Evolutionary conservation across 2,329 filamentous ascomycete genomes (phyloP), one percentile per base, ranked within the genome.

Genomic region (Colletotrichum euphorbiae): DNA sequence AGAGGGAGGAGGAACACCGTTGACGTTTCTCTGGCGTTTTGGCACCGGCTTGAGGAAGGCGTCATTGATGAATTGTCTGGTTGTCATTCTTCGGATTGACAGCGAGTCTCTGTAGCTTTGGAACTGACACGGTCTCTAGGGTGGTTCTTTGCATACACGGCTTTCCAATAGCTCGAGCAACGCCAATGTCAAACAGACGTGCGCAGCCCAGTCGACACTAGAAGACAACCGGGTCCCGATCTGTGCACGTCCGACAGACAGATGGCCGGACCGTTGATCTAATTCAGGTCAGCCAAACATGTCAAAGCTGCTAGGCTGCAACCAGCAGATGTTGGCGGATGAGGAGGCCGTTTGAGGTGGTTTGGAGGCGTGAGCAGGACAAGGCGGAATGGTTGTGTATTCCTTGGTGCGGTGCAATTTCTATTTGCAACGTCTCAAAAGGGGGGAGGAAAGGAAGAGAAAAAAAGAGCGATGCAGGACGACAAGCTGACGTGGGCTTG

Each of bases 231-330:
- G 60, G 54, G 43, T 42, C 48, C 24, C 55, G 61, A 55, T 66
- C 66, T 69, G 66, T 69, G 61, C 66, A 48, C 55, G 13, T n/a
- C 33, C 42, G 66, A 68, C 61, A 58, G 65, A 58, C 24, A 38
- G 45, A 64, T 40, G 54, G 65, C 45, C 64, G 51, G 52, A 40
- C 62, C 60, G 61, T 68, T 65, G 54, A 46, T 55, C 31, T 48
- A 46, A 33, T 65, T 21, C 28, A 33, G 40, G 46, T 17, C 33
- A 38, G 48, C 43, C 15, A 60, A 24, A 45, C 31, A 28, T 36
- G 40, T 36, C 36, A 9, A 17, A 24, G 50, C 52, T 55, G 42
- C 61, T 65, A 69, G 55, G 61, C 66, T 33, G 66, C 66, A 69
- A 66, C 40, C 66, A 65, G 54, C 66, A n/a, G 9, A 6, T 42